Base-by-base conservation (phyloP, 2,329 filamentous ascomycete species). In the Phyllachora maydis region DNA sequence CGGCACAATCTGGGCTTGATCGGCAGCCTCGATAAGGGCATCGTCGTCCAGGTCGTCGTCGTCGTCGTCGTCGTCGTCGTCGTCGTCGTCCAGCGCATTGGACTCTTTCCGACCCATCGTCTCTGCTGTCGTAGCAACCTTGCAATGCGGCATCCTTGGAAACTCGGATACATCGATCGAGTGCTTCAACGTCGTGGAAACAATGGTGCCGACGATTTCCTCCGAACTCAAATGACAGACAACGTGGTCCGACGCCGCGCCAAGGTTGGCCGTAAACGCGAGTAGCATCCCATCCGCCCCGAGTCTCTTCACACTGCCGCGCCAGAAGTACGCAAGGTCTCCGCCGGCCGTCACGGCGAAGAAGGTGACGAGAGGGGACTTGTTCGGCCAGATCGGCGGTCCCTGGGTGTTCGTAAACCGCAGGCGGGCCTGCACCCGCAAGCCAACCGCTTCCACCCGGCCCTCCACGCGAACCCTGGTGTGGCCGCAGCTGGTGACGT, bases 211-310 rank as follows among this genome's bases (percentile, higher is more conserved):
- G 3, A 70, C 78, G 35, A 95, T 74, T 20, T 81, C 72, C 46
- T 93, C 85, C 33, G 83, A 95, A 43, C 78, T 76, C 23, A 83
- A 55, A 38, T 71, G 66, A 29, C 69, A 78, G 13, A 57, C 57
- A 16, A 88, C 61, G 3, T 56, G 48, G 27, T 73, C 63, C 11
- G 63, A 58, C 0, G 52, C 41, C 4, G 49, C 49, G 2, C 44
- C 57, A 11, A 81, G 40, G 0, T 61, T 48, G 1, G 69, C 61
- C 11, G 47, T 61, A 31, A 74, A 72, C 1, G 54, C 44, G 3
- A 82, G 39, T 7, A 69, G 59, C 13, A 56, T 36, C 5, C 52
- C 51, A 14, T 72, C 62, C 0, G 54, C 56, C n/a, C 59, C 54
- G 6, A 92, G 42, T 30, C 66, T 73, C 30, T 51, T 65, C 5